Evolutionary conservation across 73 alveolate species (phyloP).

Genomic region (Paramecium sexaurelia): DNA sequence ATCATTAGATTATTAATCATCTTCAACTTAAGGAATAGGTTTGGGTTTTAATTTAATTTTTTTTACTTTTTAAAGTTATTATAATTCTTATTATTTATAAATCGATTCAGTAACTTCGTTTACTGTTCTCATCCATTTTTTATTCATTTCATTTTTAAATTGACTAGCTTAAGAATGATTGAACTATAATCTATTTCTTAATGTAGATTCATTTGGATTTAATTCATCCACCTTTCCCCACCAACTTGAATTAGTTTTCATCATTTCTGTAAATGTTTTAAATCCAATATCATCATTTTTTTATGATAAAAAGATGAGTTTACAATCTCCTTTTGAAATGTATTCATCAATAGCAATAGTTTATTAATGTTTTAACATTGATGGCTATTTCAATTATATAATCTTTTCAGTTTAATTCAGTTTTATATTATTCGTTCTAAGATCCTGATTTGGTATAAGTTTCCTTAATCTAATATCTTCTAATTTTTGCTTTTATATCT

Average conservation of each 20-base stretch:
- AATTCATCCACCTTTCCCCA: neutral
- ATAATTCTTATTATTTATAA: neutral
- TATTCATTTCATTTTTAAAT: neutral
- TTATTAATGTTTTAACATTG: neutral
- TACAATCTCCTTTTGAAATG: neutral
- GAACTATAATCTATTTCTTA: conserved; percentile 9
- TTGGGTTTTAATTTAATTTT: neutral
- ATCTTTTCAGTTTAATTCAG: neutral
- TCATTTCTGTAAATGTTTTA: conserved; percentile 51
- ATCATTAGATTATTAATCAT: neutral
- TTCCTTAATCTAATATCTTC: neutral
- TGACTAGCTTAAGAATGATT: neutral
- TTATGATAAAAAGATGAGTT: conserved; percentile 1
- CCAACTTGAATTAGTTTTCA: conserved; percentile 56
- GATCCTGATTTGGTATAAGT: neutral
- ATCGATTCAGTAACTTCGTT: neutral
- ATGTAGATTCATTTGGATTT: conserved; percentile 7
- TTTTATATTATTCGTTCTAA: neutral
- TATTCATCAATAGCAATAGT: conserved; percentile 13
- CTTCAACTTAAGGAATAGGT: neutral
- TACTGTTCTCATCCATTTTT: conserved; percentile 40
- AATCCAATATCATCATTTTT: conserved; percentile 17
- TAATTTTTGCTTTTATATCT: neutral
- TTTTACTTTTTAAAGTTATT: neutral
- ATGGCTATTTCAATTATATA: neutral